These are phyloP conservation scores for Samsoniella hepiali DNA, from an alignment of 2,329 filamentous ascomycete genomes.

Conservation along the genomic window DNA sequence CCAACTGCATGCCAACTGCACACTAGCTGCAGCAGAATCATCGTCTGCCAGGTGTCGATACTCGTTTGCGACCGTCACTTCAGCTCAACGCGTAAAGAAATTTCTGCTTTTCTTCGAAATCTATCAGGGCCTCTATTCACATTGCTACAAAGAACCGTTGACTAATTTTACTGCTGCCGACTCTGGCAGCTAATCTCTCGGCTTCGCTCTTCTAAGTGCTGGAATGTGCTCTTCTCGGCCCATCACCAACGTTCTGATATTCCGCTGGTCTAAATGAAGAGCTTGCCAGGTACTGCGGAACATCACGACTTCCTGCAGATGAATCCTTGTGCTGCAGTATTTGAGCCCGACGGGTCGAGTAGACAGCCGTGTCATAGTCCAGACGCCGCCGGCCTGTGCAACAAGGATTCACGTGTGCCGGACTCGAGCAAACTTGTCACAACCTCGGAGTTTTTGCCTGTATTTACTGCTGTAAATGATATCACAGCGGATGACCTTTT, in stretches of 20 bases:
- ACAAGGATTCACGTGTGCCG: constrained; percentile 4
- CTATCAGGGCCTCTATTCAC: not conserved
- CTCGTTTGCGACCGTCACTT: constrained; percentile 12
- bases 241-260: not conserved
- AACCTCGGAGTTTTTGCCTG: not conserved
- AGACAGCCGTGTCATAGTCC: not conserved
- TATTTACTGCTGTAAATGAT: not conserved
- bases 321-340: constrained; percentile 12
- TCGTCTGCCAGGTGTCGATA: constrained; percentile 4
- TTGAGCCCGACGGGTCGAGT: not conserved
- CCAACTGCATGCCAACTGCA: not conserved
- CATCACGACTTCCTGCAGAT: not conserved
- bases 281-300: not conserved
- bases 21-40: not conserved
- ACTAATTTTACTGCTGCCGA: not conserved
- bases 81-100: too few species aligned
- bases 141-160: not conserved
- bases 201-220: not conserved
- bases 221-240: not conserved
- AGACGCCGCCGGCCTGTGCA: not conserved
- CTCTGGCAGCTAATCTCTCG: too few species aligned
- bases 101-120: too few species aligned
- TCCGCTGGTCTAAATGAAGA: not conserved
- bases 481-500: not conserved
- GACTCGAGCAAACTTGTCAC: not conserved